Evolutionary conservation across 352 stramenopile genomes (phyloP), one percentile per base, ranked within the genome.

Genomic region (Pythium volutum): DNA sequence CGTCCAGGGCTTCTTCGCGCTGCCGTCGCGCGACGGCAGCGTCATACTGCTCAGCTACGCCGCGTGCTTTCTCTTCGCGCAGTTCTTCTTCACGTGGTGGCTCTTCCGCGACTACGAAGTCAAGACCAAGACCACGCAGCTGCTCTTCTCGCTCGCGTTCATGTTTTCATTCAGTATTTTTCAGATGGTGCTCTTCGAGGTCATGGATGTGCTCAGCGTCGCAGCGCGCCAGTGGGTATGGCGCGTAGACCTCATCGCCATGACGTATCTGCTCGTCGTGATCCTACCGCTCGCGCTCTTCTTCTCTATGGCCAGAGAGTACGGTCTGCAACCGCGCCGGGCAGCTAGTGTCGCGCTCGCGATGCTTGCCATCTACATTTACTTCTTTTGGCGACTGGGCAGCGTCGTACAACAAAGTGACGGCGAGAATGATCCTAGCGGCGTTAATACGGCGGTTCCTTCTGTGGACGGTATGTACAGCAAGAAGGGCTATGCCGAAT

Each of bases 91-190:
- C 73, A 77, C 82, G 22, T 82, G 73, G 75, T 92, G 84, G 82
- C 75, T 94, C 46, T 92, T 94, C 67, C 81, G 79, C 15, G 84
- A 94, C 68, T 94, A 94, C 55, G 81, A 87, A 27, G 77, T 94
- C 55, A 85, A 83, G 50, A 75, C 67, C 31, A 56, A 52, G 33
- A 66, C 62, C 53, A 81, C 81, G 42, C 82, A 82, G 48, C 56
- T 85, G 50, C 76, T 94, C 43, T 94, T 94, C 71, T 82, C 79
- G 36, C 60, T 79, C 11, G 85, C 77, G 27, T 77, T 94, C 56
- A 87, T 75, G 55, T 90, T 91, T 58, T 91, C 80, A 14, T 74
- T 94, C 39, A 89, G 76, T 36, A 79, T 94, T 47, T 91, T 92
- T 55, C 61, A 94, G 62, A 77, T 92, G 68, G 79, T 94, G 49